Evolutionary conservation across 371 early-diverging fungal species (phyloP).

Genomic region (Capniomyces stellatus): DNA sequence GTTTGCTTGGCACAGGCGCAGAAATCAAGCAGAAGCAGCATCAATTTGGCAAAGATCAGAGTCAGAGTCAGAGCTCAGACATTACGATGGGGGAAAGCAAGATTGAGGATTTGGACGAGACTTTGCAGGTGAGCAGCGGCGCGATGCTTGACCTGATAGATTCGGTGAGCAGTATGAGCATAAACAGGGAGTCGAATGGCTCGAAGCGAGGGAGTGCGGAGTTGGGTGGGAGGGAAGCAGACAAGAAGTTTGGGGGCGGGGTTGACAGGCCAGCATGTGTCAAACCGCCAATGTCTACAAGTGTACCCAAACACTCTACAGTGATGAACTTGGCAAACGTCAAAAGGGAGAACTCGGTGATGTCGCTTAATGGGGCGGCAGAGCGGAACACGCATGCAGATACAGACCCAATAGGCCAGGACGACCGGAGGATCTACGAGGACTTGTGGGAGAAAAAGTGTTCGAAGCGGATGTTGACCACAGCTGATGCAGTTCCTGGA

Average conservation of each 20-base stretch:
- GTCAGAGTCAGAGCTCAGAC: neutral
- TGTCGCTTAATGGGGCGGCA: neutral
- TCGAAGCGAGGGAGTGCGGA: neutral
- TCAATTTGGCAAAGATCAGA: too few relatives aligned
- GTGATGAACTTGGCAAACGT: neutral
- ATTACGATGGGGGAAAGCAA: neutral
- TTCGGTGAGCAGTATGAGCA: too few relatives aligned
- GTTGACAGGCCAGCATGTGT: too few relatives aligned
- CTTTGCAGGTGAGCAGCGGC: neutral
- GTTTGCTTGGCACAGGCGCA: too few relatives aligned
- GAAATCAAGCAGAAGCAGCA: neutral
- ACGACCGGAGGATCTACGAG: conserved; percentile 1
- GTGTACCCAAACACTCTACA: too few relatives aligned
- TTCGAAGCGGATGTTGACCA: conserved; percentile 15
- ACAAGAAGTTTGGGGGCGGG: neutral
- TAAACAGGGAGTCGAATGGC: too few relatives aligned
- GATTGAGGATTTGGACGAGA: neutral
- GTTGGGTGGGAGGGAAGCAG: neutral
- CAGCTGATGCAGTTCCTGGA: conserved; percentile 21
- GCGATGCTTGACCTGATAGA: too few relatives aligned
- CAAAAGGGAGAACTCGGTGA: neutral
- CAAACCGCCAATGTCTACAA: too few relatives aligned
- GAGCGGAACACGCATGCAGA: neutral
- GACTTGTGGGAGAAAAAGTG: conserved; percentile 21
- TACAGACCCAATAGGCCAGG: neutral